A percentile compares a stretch with the other conserved stretches of the same genome.
These are phyloP conservation scores for Effrenium voratum DNA, from an alignment of 73 alveolate species.

Conservation along the genomic window DNA sequence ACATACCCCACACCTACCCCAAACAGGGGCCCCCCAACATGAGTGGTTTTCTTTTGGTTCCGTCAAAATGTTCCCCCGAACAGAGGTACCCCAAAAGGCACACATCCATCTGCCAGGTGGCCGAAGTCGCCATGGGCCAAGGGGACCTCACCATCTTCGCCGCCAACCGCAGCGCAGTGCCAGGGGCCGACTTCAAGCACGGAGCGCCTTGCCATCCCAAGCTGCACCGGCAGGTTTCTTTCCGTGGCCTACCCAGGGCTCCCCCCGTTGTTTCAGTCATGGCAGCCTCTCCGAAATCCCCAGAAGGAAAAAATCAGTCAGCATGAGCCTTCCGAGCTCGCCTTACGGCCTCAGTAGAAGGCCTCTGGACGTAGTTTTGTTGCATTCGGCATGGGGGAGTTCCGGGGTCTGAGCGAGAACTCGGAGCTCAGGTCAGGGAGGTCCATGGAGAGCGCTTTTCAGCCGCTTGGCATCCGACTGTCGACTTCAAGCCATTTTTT, in stretches of 20 bases:
- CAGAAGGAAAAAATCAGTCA: background rate
- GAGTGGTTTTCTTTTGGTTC: background rate
- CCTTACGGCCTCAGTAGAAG: background rate
- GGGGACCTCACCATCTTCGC: conserved; percentile 74
- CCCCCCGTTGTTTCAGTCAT: background rate
- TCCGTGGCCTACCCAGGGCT: too few relatives aligned
- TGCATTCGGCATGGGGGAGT: background rate
- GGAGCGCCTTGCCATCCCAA: conserved; percentile 29
- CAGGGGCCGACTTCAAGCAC: conserved; percentile 60
- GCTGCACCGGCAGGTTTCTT: background rate
- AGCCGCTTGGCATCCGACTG: conserved; percentile 6
- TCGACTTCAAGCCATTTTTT: too few relatives aligned
- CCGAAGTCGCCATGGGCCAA: conserved; percentile 30
- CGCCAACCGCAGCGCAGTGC: conserved; percentile 65
- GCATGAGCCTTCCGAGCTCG: too few relatives aligned
- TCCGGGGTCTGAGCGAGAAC: background rate
- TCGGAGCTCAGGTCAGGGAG: conserved; percentile 18
- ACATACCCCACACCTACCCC: background rate
- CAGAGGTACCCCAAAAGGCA: background rate
- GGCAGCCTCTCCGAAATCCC: background rate
- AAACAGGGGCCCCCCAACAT: background rate
- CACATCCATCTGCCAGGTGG: background rate
- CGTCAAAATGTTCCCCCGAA: too few relatives aligned
- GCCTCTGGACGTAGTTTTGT: background rate
- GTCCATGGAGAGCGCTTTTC: conserved; percentile 51